Percentiles rank a stretch among this genome's conserved stretches.
Evolutionary conservation across 257 asterid genomes (phyloP).

Genomic region (Solanum lycopersicoides): DNA sequence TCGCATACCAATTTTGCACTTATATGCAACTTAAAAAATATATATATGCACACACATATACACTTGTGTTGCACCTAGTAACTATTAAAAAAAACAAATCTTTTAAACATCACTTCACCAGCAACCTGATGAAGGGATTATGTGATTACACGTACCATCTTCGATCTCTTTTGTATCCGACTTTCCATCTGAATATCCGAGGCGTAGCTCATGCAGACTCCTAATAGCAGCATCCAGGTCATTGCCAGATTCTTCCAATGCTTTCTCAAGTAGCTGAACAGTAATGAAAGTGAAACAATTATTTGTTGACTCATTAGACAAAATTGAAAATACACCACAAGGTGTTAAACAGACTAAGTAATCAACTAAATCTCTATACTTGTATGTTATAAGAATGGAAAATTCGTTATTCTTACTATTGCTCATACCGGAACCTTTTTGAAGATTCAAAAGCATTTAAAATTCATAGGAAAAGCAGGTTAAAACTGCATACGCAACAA

Average conservation of each 20-base stretch:
- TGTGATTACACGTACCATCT: constrained; percentile 23
- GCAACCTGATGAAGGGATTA: not conserved
- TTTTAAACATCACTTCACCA: not conserved
- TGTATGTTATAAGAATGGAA: not conserved
- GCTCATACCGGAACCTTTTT: not conserved
- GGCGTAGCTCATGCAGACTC: constrained; percentile 42
- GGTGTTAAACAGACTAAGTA: not conserved
- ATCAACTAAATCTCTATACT: not conserved
- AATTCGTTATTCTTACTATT: not conserved
- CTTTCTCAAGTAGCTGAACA: constrained; percentile 56
- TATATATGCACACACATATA: too few species aligned
- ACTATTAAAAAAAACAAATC: not conserved
- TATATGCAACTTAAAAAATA: not conserved
- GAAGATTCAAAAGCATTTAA: not conserved
- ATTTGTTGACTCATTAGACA: not conserved
- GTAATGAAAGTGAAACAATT: not conserved
- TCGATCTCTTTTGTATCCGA: constrained; percentile 14
- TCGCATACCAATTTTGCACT: not conserved
- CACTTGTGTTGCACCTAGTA: not conserved
- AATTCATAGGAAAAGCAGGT: not conserved
- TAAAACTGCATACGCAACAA: not conserved
- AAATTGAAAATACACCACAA: not conserved
- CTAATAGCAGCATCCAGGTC: constrained; percentile 49
- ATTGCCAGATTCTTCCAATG: constrained; percentile 38
- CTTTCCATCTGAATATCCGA: constrained; percentile 17